Evolutionary conservation across 2,329 filamentous ascomycete genomes (phyloP), one percentile per base, ranked within the genome.

Genomic region (Colletotrichum brevisporum): DNA sequence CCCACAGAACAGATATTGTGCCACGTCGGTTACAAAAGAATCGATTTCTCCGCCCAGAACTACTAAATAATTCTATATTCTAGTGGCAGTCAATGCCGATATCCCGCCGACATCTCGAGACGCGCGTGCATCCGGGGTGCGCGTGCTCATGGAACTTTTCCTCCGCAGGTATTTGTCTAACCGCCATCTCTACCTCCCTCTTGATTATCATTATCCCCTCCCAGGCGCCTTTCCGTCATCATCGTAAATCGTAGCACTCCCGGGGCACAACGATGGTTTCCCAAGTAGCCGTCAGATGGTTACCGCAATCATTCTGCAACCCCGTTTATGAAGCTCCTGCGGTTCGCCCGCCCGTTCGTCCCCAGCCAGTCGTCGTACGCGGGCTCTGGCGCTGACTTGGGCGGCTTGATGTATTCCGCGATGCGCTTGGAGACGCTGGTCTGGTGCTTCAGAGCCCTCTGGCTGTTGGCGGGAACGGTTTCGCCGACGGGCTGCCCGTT

Each of bases 391-490:
- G 26, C 15, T 24, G 45, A 41, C 24, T 71, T 63, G 31, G 73
- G 52, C 51, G 76, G 76, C 27, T 73, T 72, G 43, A 78, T 76
- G n/a, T 78, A 78, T 47, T 89, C 85, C 9, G 84, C 83, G 53
- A 91, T 85, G 36, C 68, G 71, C 73, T 88, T 84, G 64, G 80
- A 85, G n/a, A 78, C 70, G 63, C 76, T 78, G 9, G 65, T 65
- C 70, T 78, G 75, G 43, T 72, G 71, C 48, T 71, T 70, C 50
- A 76, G 60, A 15, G 62, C 66, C 36, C 59, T 61, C 31, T 58
- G 62, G 13, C n/a, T 24, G 13, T 27, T 26, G 15, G 15, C 52
- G 39, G 36, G 21, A 21, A 16, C 10, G 21, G 41, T 12, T 18
- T 47, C 27, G 12, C 13, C 52, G n/a, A 39, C 41, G 6, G 57